Percentiles rank a stretch among this genome's conserved stretches.
Evolutionary conservation across 257 asterid species (phyloP).

Genomic region (Solanum peruvianum): DNA sequence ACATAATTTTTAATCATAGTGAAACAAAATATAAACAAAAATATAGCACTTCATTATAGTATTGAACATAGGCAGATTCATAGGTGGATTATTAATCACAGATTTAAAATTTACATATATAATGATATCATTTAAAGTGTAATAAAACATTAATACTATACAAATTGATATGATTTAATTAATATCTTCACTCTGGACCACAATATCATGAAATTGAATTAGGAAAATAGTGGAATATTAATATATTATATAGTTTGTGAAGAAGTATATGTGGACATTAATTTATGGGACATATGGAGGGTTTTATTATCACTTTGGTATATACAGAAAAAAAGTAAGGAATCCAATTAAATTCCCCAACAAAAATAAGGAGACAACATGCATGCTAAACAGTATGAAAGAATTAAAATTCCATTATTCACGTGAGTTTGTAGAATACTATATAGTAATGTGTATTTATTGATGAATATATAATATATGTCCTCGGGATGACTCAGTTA

Average conservation of each 20-base stretch:
- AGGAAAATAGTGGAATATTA: neutral
- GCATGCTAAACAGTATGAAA: neutral
- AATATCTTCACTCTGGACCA: neutral
- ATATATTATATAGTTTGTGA: neutral
- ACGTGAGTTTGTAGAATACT: neutral
- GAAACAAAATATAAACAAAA: neutral
- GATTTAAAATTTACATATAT: neutral
- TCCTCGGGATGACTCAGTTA: no score
- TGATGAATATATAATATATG: neutral
- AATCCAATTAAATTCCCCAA: neutral
- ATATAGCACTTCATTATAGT: neutral
- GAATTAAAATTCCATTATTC: neutral
- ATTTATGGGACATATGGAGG: neutral
- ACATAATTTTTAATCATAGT: no score
- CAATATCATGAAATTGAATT: neutral
- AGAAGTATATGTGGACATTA: neutral
- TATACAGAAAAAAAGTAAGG: neutral
- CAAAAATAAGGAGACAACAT: neutral
- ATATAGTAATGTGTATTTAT: neutral
- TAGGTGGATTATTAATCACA: neutral
- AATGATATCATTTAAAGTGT: neutral
- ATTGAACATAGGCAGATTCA: neutral
- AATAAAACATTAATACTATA: neutral
- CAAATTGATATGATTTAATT: neutral
- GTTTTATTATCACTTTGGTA: neutral